Evolutionary conservation across 2,329 filamentous ascomycete species (phyloP).

Genomic region (Colletotrichum cuscutae): DNA sequence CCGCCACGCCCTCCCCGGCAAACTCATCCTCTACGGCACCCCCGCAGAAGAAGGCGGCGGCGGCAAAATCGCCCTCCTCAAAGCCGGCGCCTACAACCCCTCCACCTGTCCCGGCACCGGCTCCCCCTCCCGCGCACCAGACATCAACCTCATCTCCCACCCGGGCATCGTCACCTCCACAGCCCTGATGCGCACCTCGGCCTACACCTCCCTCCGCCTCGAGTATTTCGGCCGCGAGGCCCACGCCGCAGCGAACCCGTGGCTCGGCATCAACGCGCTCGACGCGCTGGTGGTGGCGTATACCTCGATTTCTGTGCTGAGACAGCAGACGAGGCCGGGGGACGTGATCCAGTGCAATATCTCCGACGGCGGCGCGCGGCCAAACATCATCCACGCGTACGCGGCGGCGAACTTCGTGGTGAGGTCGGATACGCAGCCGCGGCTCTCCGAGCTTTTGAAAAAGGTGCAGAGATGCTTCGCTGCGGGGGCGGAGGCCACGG

Average conservation of each 20-base stretch:
- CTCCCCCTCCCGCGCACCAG: slow-evolving; percentile 47
- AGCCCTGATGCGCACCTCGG: slow-evolving; percentile 62
- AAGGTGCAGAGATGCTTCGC: slow-evolving; percentile 56
- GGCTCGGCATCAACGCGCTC: slow-evolving; percentile 69
- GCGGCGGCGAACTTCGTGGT: slow-evolving; percentile 50
- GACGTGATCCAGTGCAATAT: slow-evolving; percentile 63
- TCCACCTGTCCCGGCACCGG: slow-evolving; percentile 24
- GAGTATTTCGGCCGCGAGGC: slow-evolving; percentile 65
- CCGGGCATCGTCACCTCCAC: slow-evolving; percentile 54
- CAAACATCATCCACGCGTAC: slow-evolving; percentile 67
- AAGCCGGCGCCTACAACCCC: slow-evolving; percentile 46
- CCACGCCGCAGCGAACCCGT: slow-evolving; percentile 67
- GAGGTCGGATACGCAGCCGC: slow-evolving; percentile 38
- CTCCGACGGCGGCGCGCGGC: slow-evolving; percentile 60
- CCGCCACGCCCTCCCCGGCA: slow-evolving; percentile 52
- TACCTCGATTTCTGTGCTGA: slow-evolving; percentile 59
- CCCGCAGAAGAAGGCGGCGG: slow-evolving; percentile 62
- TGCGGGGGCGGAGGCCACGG: slow-evolving; percentile 53
- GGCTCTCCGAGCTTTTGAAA: slow-evolving; percentile 50
- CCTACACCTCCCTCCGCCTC: slow-evolving; percentile 59
- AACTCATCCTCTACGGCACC: slow-evolving; percentile 60
- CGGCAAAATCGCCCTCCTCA: slow-evolving; percentile 40
- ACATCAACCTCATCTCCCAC: slow-evolving; percentile 62
- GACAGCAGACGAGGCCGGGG: slow-evolving; percentile 65
- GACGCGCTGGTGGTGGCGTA: slow-evolving; percentile 64